Conservation (phyloP, 2,329 filamentous ascomycete species). For the Colletotrichum euphorbiae region DNA sequence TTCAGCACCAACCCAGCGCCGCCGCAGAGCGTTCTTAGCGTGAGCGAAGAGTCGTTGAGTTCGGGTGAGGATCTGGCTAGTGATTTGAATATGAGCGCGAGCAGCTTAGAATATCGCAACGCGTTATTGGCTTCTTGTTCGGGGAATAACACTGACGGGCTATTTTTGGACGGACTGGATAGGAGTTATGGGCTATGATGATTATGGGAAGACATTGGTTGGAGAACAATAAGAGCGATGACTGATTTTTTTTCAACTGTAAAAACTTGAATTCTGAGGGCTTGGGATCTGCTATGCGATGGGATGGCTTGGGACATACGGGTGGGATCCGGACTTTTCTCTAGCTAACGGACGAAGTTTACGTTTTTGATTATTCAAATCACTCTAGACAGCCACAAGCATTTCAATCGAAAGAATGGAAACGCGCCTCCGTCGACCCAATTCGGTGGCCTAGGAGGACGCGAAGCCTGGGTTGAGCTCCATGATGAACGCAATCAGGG, state of each 20-base stretch:
- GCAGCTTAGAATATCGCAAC: conserved; percentile 51
- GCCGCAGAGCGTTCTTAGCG: conserved; percentile 65
- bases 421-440: too few relatives aligned
- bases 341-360: not conserved
- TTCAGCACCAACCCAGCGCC: conserved; percentile 55
- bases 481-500: too few relatives aligned
- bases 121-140: conserved; percentile 43
- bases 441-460: too few relatives aligned
- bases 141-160: conserved; percentile 41
- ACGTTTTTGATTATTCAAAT: not conserved
- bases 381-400: too few relatives aligned
- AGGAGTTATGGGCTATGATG: conserved; percentile 51
- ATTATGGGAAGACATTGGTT: conserved; percentile 10
- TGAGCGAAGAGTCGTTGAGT: conserved; percentile 69
- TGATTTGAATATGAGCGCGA: conserved; percentile 46
- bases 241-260: not conserved
- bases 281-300: not conserved
- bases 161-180: conserved; percentile 57
- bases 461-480: too few relatives aligned
- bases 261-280: not conserved
- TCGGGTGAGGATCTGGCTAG: conserved; percentile 62
- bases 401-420: too few relatives aligned
- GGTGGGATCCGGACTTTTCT: not conserved
- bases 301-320: not conserved
- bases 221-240: not conserved